Base-by-base conservation (phyloP, 306 rosid species). In the Pueraria montana region DNA sequence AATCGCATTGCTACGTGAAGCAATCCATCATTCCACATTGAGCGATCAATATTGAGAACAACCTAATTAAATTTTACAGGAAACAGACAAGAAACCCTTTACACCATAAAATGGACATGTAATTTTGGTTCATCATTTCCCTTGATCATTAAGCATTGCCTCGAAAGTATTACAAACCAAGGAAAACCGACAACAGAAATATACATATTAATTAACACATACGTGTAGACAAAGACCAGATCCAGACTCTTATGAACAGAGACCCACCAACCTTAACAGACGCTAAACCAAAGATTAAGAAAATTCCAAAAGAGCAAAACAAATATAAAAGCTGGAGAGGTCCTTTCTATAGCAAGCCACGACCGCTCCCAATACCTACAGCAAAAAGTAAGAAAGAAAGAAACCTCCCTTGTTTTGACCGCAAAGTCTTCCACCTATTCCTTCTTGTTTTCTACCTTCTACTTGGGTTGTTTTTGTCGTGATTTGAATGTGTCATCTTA, bases 101-200 rank as follows among this genome's bases (percentile, higher is more conserved):
- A 65, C 17, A 55, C 70, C 61, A 56, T 12, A 26, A 70, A 61
- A 27, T 59, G 11, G 49, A 59, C 13, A 69, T 7, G 12, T 42
- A 14, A 62, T 17, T 40, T 16, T 38, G 17, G 14, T 72, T 72
- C 6, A 36, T 14, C 14, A 21, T 34, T 67, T 21, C 21, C 53
- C 48, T 20, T 83, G 2, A 36, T 63, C 68, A 63, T 82, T 52
- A 83, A 68, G 52, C 20, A 77, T 67, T 76, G 53, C 65, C 43
- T n/a, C 17, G 12, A 14, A 42, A 8, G 17, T 8, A 53, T 66
- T 83, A 82, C 77, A 82, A 34, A 61, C 17, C 3, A 49, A 32
- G 18, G 8, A 59, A 63, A 50, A 1, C 0, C 2, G 0, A 79
- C 11, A 5, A 45, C 50, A 71, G 2, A 27, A 17, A 42, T 27